Conservation (phyloP, 371 early-diverging fungal genomes). For the Haplosporangium sp. region DNA sequence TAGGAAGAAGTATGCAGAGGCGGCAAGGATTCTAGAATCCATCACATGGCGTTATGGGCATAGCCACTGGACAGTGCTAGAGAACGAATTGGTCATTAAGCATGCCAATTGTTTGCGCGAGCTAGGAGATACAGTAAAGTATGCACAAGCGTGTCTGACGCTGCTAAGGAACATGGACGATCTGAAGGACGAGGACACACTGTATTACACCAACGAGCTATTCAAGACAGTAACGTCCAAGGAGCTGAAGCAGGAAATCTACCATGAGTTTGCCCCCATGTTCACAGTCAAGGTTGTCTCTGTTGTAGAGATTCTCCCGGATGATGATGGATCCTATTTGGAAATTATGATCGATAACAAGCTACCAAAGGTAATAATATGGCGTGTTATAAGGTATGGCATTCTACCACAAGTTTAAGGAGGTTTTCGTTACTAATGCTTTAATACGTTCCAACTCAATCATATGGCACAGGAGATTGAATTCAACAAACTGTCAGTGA, state of each 20-base stretch:
- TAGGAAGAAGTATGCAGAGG: slow-evolving; percentile 73
- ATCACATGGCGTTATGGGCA: slow-evolving; percentile 74
- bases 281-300: slow-evolving; percentile 67
- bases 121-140: slow-evolving; percentile 63
- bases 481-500: slow-evolving; percentile 63
- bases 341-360: slow-evolving; percentile 69
- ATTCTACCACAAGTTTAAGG: too few relatives aligned
- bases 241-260: slow-evolving; percentile 59
- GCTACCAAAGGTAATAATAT: slow-evolving; percentile 62
- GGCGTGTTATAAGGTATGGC: neutral
- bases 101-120: slow-evolving; percentile 75
- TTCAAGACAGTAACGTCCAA: slow-evolving; percentile 54
- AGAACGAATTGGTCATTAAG: slow-evolving; percentile 76
- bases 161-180: slow-evolving; percentile 66
- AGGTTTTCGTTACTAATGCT: neutral
- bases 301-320: slow-evolving; percentile 66
- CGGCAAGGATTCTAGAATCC: slow-evolving; percentile 74
- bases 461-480: slow-evolving; percentile 54
- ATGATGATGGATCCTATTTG: slow-evolving; percentile 71
- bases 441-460: neutral
- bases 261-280: slow-evolving; percentile 67
- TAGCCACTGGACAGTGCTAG: slow-evolving; percentile 77
- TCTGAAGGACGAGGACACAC: slow-evolving; percentile 59
- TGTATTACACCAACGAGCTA: slow-evolving; percentile 67
- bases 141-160: slow-evolving; percentile 70